Conservation (phyloP, 805 yeast species). For the Pichia paraexigua region DNA sequence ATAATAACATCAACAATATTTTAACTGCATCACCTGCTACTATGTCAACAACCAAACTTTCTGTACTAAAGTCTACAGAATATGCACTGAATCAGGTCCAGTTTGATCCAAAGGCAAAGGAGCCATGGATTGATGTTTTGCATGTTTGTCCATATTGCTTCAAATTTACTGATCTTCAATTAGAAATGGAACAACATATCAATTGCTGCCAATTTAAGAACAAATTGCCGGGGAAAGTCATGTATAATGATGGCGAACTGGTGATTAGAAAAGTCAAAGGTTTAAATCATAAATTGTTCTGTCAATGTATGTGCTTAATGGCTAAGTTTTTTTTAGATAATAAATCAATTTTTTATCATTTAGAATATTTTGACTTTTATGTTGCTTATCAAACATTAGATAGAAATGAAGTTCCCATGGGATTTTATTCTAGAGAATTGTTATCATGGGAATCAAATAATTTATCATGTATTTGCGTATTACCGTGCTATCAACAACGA, state of each 20-base stretch:
- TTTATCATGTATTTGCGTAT: conserved; percentile 81
- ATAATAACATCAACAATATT: conserved; percentile 60
- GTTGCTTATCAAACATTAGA: conserved; percentile 49
- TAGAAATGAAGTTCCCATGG: conserved; percentile 54
- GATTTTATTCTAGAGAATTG: conserved; percentile 85
- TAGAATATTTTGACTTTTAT: conserved; percentile 75
- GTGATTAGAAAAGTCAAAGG: conserved; percentile 67
- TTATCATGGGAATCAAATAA: conserved; percentile 76
- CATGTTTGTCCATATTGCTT: conserved; percentile 79
- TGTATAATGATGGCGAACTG: conserved; percentile 51
- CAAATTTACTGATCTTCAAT: conserved; percentile 53
- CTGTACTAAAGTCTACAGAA: neutral
- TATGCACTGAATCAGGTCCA: conserved; percentile 14
- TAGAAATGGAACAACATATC: conserved; percentile 44
- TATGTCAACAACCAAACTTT: neutral
- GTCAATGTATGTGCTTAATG: conserved; percentile 77
- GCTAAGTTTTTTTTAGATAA: conserved; percentile 85
- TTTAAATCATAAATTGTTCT: conserved; percentile 50
- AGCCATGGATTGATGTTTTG: conserved; percentile 52
- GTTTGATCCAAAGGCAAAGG: conserved; percentile 5
- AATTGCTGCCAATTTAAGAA: conserved; percentile 33
- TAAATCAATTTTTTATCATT: conserved; percentile 76
- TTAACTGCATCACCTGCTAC: neutral
- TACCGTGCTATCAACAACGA: conserved; percentile 84
- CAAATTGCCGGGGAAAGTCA: conserved; percentile 55